phyloP scores from a whole-genome alignment of 257 asterid genomes.

The Misopates orontium region DNA sequence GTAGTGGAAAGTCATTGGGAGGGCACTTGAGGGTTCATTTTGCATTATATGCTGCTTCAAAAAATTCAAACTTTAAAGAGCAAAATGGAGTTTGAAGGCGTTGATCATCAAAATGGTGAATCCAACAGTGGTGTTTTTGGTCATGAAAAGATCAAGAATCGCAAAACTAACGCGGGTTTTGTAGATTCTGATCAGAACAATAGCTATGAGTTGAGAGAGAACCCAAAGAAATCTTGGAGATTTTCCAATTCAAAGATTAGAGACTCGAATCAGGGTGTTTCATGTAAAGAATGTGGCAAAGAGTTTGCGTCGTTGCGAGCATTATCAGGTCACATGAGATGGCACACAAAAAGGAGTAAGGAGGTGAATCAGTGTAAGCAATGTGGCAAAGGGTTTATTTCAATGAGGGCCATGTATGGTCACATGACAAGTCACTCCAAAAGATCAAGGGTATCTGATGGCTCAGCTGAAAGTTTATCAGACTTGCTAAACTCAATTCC shows the following conservation, averaged over 20 bases:
- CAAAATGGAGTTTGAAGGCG: neutral
- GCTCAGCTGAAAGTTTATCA: constrained; percentile 37
- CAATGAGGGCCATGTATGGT: constrained; percentile 76
- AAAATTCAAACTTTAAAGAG: constrained; percentile 30
- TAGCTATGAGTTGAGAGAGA: constrained; percentile 57
- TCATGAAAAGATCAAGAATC: constrained; percentile 31
- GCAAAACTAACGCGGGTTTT: neutral
- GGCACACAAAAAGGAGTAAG: constrained; percentile 54
- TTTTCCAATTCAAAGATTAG: constrained; percentile 41
- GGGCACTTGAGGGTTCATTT: constrained; percentile 92
- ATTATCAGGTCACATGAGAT: constrained; percentile 77
- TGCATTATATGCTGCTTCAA: constrained; percentile 61
- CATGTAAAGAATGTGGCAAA: constrained; percentile 69
- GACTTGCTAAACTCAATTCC: constrained; percentile 52
- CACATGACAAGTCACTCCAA: constrained; percentile 87
- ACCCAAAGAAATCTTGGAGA: constrained; percentile 83
- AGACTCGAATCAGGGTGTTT: constrained; percentile 9
- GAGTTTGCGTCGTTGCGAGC: constrained; percentile 64
- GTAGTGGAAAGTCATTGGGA: constrained; percentile 80
- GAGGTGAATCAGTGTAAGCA: constrained; percentile 46
- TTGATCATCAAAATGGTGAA: constrained; percentile 26
- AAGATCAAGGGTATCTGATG: constrained; percentile 36
- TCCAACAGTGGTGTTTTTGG: constrained; percentile 18
- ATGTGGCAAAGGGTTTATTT: constrained; percentile 70
- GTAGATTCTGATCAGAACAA: constrained; percentile 2